Percentiles rank a stretch among this genome's conserved stretches.
phyloP scores from a whole-genome alignment of 208 protist genomes.

The Crithidia expoeki region DNA sequence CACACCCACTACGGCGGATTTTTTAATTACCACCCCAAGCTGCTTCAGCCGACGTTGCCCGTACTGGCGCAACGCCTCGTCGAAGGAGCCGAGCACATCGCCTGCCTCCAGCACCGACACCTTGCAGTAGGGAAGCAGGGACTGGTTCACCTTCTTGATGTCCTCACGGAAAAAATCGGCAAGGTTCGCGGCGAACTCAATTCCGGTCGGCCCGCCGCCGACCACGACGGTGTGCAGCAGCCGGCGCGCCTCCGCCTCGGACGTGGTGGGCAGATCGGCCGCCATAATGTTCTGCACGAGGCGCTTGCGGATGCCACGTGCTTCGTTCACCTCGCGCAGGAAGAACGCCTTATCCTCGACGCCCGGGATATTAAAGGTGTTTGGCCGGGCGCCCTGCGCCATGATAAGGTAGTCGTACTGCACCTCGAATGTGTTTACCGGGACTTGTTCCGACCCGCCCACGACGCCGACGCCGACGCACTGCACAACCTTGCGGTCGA shows the following conservation, averaged over 20 bases:
- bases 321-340: conserved; percentile 90
- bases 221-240: conserved; percentile 92
- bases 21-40: conserved; percentile 71
- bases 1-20: conserved; percentile 76
- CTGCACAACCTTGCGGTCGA: conserved; percentile 69
- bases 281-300: conserved; percentile 93
- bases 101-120: conserved; percentile 90
- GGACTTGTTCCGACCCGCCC: conserved; percentile 61
- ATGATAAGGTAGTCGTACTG: conserved; percentile 93
- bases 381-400: conserved; percentile 84
- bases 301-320: conserved; percentile 88
- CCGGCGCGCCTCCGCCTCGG: conserved; percentile 71
- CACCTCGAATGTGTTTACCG: conserved; percentile 80
- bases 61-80: conserved; percentile 81
- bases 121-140: conserved; percentile 72
- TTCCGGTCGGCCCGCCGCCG: conserved; percentile 89
- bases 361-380: conserved; percentile 94
- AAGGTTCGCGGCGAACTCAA: conserved; percentile 89
- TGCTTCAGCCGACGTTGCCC: conserved; percentile 65
- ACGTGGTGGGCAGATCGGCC: conserved; percentile 82
- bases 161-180: conserved; percentile 92
- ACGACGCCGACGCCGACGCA: conserved; percentile 80
- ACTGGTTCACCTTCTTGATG: conserved; percentile 69
- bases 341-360: conserved; percentile 90
- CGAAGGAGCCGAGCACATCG: conserved; percentile 89